Conservation (phyloP, 140 eudicot species). For the Senecio squalidus region DNA sequence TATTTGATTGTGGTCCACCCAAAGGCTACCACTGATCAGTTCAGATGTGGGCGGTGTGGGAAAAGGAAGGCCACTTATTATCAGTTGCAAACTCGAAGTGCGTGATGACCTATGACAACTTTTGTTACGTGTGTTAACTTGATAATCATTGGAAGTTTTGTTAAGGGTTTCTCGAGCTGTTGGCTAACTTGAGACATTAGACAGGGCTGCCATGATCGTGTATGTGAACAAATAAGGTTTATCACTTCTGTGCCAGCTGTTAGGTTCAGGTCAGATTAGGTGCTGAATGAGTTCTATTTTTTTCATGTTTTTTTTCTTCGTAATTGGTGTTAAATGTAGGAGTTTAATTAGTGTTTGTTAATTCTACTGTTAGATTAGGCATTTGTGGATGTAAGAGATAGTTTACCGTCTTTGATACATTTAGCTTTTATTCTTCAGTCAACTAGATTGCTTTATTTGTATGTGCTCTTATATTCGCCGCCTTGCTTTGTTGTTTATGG, state of each 20-base stretch:
- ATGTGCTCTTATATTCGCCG: neutral
- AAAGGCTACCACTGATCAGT: slow-evolving; percentile 71
- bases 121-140: slow-evolving; percentile 84
- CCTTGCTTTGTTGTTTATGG: no score
- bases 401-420: neutral
- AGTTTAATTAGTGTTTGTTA: neutral
- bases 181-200: slow-evolving; percentile 1
- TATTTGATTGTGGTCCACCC: slow-evolving; percentile 65
- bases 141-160: slow-evolving; percentile 92
- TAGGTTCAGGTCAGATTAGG: slow-evolving; percentile 14
- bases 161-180: slow-evolving; percentile 19
- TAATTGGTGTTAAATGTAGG: neutral
- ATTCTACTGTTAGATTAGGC: neutral
- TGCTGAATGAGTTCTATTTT: slow-evolving; percentile 5
- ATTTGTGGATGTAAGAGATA: neutral
- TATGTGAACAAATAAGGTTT: neutral
- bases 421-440: neutral
- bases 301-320: neutral
- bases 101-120: slow-evolving; percentile 99
- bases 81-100: slow-evolving; percentile 95
- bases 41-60: slow-evolving; percentile 71
- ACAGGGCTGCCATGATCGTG: neutral
- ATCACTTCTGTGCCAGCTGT: slow-evolving; percentile 3
- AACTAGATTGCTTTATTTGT: neutral
- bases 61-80: slow-evolving; percentile 72